These are phyloP conservation scores for Fibroporia radiculosa DNA, from an alignment of 768 basidiomycete genomes.

Conservation along the genomic window DNA sequence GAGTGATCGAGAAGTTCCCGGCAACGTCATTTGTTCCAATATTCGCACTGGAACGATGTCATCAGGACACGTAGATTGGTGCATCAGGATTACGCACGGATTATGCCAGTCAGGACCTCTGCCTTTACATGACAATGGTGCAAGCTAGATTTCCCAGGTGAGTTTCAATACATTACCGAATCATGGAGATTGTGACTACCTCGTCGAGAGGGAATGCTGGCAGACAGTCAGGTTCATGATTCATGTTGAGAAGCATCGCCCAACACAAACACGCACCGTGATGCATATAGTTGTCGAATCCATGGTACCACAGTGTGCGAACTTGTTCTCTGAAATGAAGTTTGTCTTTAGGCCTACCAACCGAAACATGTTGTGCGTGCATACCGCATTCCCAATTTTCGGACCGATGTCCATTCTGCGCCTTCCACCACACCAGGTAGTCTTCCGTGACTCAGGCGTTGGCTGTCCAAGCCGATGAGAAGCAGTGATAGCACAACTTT, in stretches of 20 bases:
- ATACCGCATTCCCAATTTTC: slow-evolving; percentile 22
- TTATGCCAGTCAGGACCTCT: slow-evolving; percentile 83
- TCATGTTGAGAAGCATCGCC: not conserved
- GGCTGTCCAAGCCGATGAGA: slow-evolving; percentile 18
- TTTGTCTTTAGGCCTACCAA: no score
- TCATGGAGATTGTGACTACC: slow-evolving; percentile 31
- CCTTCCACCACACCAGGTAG: slow-evolving; percentile 9
- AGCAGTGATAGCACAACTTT: slow-evolving; percentile 20
- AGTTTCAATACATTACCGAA: slow-evolving; percentile 3
- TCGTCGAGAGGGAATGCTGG: slow-evolving; percentile 83
- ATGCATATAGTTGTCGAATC: slow-evolving; percentile 83
- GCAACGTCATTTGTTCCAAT: slow-evolving; percentile 85
- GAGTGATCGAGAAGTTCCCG: slow-evolving; percentile 85
- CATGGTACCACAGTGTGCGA: slow-evolving; percentile 83
- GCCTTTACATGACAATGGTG: slow-evolving; percentile 80
- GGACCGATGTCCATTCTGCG: slow-evolving; percentile 16
- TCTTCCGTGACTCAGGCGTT: slow-evolving; percentile 11
- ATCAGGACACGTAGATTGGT: not conserved
- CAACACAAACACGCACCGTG: slow-evolving; percentile 42
- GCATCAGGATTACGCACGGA: slow-evolving; percentile 44
- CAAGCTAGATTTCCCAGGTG: slow-evolving; percentile 42
- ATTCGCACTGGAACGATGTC: slow-evolving; percentile 40
- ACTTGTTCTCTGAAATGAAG: slow-evolving; percentile 53
- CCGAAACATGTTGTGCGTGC: no score
- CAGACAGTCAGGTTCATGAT: slow-evolving; percentile 4